These are phyloP conservation scores for Fusarium euwallaceae DNA, from an alignment of 2,329 filamentous ascomycete species.

Conservation along the genomic window DNA sequence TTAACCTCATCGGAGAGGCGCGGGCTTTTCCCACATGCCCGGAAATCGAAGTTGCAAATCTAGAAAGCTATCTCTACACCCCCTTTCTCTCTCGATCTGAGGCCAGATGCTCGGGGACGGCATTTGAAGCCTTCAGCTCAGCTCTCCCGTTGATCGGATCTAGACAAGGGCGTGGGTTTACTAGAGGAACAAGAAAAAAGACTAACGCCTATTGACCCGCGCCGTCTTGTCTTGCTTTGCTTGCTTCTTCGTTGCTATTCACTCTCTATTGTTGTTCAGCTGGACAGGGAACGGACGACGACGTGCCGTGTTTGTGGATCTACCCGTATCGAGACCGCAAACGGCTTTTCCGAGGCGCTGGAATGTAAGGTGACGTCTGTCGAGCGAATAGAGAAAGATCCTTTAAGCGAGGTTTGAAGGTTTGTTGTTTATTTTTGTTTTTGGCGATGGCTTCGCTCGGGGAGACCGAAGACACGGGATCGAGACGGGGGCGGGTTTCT, in stretches of 20 bases:
- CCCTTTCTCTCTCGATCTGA: neutral
- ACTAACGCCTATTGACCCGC: neutral
- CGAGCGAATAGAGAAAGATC: neutral
- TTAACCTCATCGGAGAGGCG: neutral
- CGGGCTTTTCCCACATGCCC: neutral
- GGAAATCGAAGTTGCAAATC: neutral
- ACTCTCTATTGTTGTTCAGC: neutral
- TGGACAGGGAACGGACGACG: neutral
- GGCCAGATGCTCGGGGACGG: neutral
- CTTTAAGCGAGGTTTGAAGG: neutral
- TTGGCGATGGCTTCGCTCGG: constrained; percentile 21
- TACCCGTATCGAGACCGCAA: constrained; percentile 5
- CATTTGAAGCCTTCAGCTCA: neutral
- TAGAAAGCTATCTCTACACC: neutral
- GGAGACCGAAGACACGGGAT: constrained; percentile 28
- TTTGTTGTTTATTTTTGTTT: neutral
- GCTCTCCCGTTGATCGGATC: neutral
- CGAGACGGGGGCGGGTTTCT: neutral
- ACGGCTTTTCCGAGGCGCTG: constrained; percentile 25
- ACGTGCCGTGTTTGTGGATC: neutral
- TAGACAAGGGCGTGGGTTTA: neutral
- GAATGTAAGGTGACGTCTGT: constrained; percentile 31
- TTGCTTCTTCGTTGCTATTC: neutral
- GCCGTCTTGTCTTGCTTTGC: neutral
- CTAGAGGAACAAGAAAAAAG: neutral